A percentile compares a stretch with the other conserved stretches of the same genome.
Conservation (phyloP, 2,329 filamentous ascomycete genomes). For the Fusarium gaditjirri region DNA sequence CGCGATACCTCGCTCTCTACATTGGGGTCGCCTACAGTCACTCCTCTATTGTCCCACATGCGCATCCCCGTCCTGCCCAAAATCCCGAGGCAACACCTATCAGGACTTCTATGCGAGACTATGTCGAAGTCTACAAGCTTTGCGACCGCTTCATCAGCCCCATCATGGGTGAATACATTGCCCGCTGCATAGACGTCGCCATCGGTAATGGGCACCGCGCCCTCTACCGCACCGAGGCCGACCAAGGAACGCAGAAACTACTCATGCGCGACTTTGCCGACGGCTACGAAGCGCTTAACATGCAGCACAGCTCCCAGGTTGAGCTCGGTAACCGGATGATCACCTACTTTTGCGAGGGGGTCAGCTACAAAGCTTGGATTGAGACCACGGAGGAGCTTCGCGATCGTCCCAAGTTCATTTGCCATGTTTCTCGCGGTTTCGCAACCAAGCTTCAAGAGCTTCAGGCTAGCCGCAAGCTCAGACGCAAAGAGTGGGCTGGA, state of each 20-base stretch:
- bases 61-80: slow-evolving; percentile 34
- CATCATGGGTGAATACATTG: slow-evolving; percentile 45
- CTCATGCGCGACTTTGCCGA: slow-evolving; percentile 51
- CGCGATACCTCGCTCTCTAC: slow-evolving; percentile 49
- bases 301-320: slow-evolving; percentile 37
- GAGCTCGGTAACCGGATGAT: slow-evolving; percentile 42
- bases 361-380: slow-evolving; percentile 46
- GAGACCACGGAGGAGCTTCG: slow-evolving; percentile 39
- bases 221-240: slow-evolving; percentile 43
- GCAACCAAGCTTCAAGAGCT: slow-evolving; percentile 45
- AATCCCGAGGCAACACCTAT: slow-evolving; percentile 43
- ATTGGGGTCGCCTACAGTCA: slow-evolving; percentile 50
- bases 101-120: slow-evolving; percentile 48
- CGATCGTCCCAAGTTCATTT: slow-evolving; percentile 46
- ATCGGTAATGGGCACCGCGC: slow-evolving; percentile 49
- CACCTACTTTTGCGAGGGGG: slow-evolving; percentile 49
- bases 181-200: slow-evolving; percentile 45
- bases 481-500: slow-evolving; percentile 45
- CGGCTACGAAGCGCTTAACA: slow-evolving; percentile 47
- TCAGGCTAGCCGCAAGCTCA: slow-evolving; percentile 39
- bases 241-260: slow-evolving; percentile 44
- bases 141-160: slow-evolving; percentile 51
- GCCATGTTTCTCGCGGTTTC: slow-evolving; percentile 47
- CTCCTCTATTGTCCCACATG: slow-evolving; percentile 48
- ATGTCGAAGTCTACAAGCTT: slow-evolving; percentile 51